phyloP scores from a whole-genome alignment of 2,329 filamentous ascomycete genomes.

The Pseudopithomyces chartarum region DNA sequence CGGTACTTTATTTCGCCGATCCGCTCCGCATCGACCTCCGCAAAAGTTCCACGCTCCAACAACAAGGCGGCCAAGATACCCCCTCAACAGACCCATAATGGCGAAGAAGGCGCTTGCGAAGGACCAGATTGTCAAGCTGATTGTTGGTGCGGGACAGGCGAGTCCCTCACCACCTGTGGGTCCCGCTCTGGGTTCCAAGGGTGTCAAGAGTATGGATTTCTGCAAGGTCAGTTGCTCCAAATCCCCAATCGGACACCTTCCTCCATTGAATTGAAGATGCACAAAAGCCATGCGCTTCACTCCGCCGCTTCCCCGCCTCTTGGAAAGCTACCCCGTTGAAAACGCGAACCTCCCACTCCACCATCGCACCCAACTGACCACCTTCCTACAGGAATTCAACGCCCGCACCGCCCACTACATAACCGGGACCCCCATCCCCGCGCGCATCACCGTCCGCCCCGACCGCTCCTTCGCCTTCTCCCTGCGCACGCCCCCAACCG shows the following conservation, averaged over 20 bases:
- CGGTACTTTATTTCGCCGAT: conserved; percentile 9
- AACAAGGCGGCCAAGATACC: neutral
- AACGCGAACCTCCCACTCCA: neutral
- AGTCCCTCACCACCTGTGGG: conserved; percentile 94
- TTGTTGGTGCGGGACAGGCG: conserved; percentile 94
- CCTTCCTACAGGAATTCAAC: conserved; percentile 82
- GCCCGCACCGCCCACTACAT: conserved; percentile 85
- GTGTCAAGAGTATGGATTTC: conserved; percentile 99
- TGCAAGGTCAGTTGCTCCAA: conserved; percentile 73
- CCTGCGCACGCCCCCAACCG: conserved; percentile 90
- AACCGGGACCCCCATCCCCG: conserved; percentile 83
- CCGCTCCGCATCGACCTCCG: conserved; percentile 12
- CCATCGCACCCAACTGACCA: conserved; percentile 2
- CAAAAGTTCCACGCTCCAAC: conserved; percentile 9
- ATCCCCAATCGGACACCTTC: too few relatives aligned
- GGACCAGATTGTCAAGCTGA: conserved; percentile 82
- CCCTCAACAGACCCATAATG: conserved; percentile 26
- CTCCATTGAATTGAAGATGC: too few relatives aligned
- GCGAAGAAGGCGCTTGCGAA: conserved; percentile 43
- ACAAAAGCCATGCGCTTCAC: neutral
- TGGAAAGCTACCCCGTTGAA: neutral
- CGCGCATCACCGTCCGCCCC: conserved; percentile 86
- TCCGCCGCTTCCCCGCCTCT: neutral
- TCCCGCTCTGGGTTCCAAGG: conserved; percentile 94
- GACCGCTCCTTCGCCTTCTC: conserved; percentile 95